Evolutionary conservation across 163 green algal species (phyloP), one percentile per base, ranked within the genome.

Genomic region (Scenedesmus sp.): DNA sequence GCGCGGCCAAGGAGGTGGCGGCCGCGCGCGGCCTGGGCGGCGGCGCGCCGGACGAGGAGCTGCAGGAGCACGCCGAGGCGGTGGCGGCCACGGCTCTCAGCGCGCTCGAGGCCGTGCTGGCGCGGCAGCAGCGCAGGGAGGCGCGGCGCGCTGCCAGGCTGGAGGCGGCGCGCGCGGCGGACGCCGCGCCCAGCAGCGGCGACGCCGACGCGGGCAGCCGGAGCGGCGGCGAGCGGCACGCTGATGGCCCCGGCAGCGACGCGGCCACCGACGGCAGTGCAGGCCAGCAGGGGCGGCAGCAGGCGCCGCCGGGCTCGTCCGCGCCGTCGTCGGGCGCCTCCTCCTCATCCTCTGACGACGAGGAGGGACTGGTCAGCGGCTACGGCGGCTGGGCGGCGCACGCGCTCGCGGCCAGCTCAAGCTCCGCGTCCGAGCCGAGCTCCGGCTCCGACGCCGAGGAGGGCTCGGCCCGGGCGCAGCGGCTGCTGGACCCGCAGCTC

Each of bases 1-100:
- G 17, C n/a, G 73, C 73, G 42, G 73, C 73, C 22, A 72, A 65
- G 47, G 48, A 65, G 4, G 73, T 81, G 45, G 74, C 74, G 39
- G 51, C 36, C 24, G 63, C 62, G 33, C 74, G 31, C 3, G 74
- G 74, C 14, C 18, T 57, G 22, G 74, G 74, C 31, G 50, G 74
- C 39, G 74, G 42, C 11, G 60, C 65, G 17, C 31, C 34, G 18
- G 60, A 80, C 7, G 58, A 54, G 11, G 71, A 71, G 58, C 45
- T 51, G 44, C 44, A 72, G 58, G 71, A 80, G 39, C 45, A 63
- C 28, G 71, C 71, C 63, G 71, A 80, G 42, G 60, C 69, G 33
- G 34, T 77, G 24, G 69, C 69, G 42, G 45, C 72, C 54, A 47
- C 72, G 62, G 72, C 72, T 47, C 20, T 71, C n/a, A 33, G 51